Evolutionary conservation across 139 green algal genomes (phyloP).

Genomic region (Coccomyxa sp.): DNA sequence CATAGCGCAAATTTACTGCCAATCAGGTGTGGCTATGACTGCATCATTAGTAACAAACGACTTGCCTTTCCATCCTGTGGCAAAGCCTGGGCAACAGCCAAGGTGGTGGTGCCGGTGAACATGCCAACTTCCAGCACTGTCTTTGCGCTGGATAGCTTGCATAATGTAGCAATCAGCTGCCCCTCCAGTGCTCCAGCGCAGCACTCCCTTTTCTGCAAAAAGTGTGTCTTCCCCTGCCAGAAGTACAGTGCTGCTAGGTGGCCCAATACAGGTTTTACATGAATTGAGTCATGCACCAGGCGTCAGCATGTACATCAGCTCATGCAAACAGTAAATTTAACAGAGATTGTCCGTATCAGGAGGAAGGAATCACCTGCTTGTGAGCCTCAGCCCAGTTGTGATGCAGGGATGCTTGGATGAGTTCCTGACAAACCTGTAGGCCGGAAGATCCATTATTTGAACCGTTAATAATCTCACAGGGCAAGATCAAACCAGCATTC

Average conservation of each 20-base stretch:
- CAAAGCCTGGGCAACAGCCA: constrained; percentile 36
- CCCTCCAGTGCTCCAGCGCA: constrained; percentile 37
- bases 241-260: background rate
- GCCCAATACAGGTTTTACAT: background rate
- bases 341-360: background rate
- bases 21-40: too few relatives aligned
- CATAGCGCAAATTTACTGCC: too few relatives aligned
- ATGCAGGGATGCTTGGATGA: constrained; percentile 20
- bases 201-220: constrained; percentile 40
- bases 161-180: constrained; percentile 27
- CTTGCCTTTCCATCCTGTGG: constrained; percentile 36
- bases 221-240: constrained; percentile 33
- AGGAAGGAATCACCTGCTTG: constrained; percentile 10
- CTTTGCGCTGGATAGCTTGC: constrained; percentile 28
- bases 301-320: background rate
- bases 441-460: background rate
- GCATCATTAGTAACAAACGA: too few relatives aligned
- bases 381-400: constrained; percentile 38
- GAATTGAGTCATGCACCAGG: background rate
- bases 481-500: too few relatives aligned
- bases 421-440: constrained; percentile 20
- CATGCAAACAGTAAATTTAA: background rate
- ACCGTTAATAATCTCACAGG: too few relatives aligned
- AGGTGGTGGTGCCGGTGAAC: constrained; percentile 44
- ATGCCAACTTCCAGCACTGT: constrained; percentile 48